Evolutionary conservation across 225 moss, liverwort and hornwort species (phyloP), one percentile per base, ranked within the genome.

Genomic region (Straminergon stramineum): DNA sequence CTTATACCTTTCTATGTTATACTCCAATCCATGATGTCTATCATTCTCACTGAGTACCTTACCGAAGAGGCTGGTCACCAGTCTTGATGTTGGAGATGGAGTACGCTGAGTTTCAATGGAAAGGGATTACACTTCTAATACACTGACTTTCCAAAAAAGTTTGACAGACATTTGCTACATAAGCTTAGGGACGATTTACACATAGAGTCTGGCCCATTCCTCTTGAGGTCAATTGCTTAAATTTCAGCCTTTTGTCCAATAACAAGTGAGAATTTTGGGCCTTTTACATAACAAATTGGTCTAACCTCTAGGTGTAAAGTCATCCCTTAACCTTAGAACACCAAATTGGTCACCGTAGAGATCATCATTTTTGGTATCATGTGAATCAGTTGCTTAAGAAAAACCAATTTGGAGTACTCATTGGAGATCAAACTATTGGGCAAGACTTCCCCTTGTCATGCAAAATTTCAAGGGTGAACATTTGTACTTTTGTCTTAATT

Each of bases 301-400:
- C 9, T 2, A 9, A 48, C 48, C 48, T 48, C 48, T 48, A 45
- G 45, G 45, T 45, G 45, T 45, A 45, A 6, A 48, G 48, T n/a
- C 48, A 9, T 48, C 48, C 7, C 10, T 48, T 37, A 20, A 20
- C 11, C 12, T 6, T 37, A 3, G 11, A n/a, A 21, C 4, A 7
- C 2, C 0, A 0, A 5, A 1, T 2, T 68, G 4, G 2, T 21
- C 7, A n/a, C 6, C 6, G 0, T 63, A 3, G 7, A 63, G 6
- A 62, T 62, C 27, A 62, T 27, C 7, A 30, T 64, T n/a, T 22
- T 37, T 7, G 4, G 4, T 69, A 22, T 0, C 0, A 1, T 37
- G 0, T n/a, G 21, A 37, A 68, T 21, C 20, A 68, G 22, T 37
- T 23, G 13, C 13, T 69, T 69, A 13, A n/a, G 48, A 48, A 7